Evolutionary conservation across 306 rosid genomes (phyloP), one percentile per base, ranked within the genome.

Genomic region (Vigna hirtella): DNA sequence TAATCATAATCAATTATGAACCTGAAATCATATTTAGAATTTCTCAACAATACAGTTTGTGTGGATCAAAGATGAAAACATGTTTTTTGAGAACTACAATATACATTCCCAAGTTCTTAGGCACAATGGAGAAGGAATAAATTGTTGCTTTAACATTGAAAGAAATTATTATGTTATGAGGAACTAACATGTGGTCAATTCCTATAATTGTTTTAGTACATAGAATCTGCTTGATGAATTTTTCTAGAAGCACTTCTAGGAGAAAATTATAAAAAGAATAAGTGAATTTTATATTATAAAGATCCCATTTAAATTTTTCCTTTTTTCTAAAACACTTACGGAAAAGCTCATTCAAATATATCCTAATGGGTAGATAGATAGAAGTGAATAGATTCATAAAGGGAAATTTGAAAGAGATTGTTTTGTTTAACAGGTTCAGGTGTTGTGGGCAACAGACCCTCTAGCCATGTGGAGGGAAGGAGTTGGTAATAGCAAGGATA

Each of bases 401-500:
- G 15, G 42, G 62, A 48, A 47, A 36, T 55, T 47, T 71, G 63
- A 70, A 47, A 22, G 72, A 51, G 43, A 32, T 63, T 26, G 32
- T 55, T 73, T 30, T 16, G 17, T 56, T 49, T 36, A 64, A 77
- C 89, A 91, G 98, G 89, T 91, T 66, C 85, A 90, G 82, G 97
- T 94, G 16, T 24, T 94, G 80, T 94, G 98, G 97, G 96, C 96
- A 55, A 89, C 93, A 0, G 98, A 94, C 73, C 96, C 94, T 64
- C 79, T 85, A 34, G 94, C 91, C 12, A 86, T 88, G 82, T 93
- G 98, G 98, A 86, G 96, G 65, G 89, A 94, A 89, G 98, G 98
- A 79, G 81, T 94, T 81, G 91, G 89, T 47, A 83, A 76, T 24
- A 84, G 82, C 76, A 90, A 84, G 81, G 90, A 71, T 28, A 84